A percentile compares a stretch with the other conserved stretches of the same genome.
These are phyloP conservation scores for Hanseniaspora hatyaiensis DNA, from an alignment of 805 yeast genomes.

Conservation along the genomic window DNA sequence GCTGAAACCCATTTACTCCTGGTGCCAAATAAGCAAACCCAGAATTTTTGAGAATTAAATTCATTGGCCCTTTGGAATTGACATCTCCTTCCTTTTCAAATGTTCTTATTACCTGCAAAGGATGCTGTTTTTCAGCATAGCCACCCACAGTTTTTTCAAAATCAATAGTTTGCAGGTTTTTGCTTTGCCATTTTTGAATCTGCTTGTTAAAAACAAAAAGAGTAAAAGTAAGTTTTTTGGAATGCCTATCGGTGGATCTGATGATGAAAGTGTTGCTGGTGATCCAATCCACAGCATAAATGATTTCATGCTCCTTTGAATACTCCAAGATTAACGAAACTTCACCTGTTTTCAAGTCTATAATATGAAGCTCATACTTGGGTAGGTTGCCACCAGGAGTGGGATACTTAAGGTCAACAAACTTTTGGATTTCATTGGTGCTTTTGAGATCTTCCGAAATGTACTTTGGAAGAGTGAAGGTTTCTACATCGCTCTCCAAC, in stretches of 20 bases:
- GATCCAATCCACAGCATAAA: slow-evolving; percentile 56
- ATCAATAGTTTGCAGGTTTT: slow-evolving; percentile 30
- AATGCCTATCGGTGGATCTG: slow-evolving; percentile 52
- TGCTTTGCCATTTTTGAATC: slow-evolving; percentile 7
- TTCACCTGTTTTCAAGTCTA: slow-evolving; percentile 15
- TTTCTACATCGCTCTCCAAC: slow-evolving; percentile 49
- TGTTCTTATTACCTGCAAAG: slow-evolving; percentile 32
- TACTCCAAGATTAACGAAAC: slow-evolving; percentile 24
- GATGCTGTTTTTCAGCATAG: slow-evolving; percentile 48
- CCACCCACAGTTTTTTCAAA: slow-evolving; percentile 37
- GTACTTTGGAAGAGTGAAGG: slow-evolving; percentile 42
- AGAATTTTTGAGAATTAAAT: background rate
- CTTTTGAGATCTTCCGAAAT: slow-evolving; percentile 27
- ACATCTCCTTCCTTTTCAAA: slow-evolving; percentile 25
- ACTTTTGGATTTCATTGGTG: slow-evolving; percentile 36
- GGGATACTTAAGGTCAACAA: slow-evolving; percentile 41
- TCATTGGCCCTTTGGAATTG: background rate
- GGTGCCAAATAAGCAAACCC: slow-evolving; percentile 59
- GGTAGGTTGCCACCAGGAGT: slow-evolving; percentile 64
- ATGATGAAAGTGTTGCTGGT: slow-evolving; percentile 38
- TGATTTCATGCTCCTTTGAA: slow-evolving; percentile 38
- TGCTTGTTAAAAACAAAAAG: slow-evolving; percentile 31
- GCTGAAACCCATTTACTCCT: slow-evolving; percentile 43
- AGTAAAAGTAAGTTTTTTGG: slow-evolving; percentile 42
- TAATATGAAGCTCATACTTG: slow-evolving; percentile 3